Conservation (phyloP, 164 flowering plant genomes). For the Paratinospora sagittata region DNA sequence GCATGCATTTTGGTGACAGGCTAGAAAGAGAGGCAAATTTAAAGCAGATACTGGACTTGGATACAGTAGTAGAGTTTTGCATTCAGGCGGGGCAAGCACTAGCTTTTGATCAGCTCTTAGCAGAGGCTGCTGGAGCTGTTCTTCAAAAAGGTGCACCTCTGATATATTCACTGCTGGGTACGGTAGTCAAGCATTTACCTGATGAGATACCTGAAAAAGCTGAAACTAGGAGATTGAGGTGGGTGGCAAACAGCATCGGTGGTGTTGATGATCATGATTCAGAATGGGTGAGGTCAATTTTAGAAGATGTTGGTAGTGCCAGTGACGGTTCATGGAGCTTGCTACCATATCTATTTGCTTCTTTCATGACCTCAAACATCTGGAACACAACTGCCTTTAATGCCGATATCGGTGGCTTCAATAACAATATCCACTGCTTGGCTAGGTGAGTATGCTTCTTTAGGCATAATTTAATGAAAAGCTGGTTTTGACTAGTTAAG, state of each 20-base stretch:
- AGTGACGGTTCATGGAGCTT: constrained; percentile 85
- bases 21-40: constrained; percentile 66
- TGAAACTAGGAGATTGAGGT: constrained; percentile 70
- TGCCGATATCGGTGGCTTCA: constrained; percentile 86
- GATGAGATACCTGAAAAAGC: constrained; percentile 74
- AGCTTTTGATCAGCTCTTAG: constrained; percentile 69
- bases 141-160: constrained; percentile 84
- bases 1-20: constrained; percentile 73
- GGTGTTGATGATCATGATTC: constrained; percentile 71
- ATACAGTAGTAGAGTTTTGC: constrained; percentile 85
- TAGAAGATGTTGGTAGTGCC: constrained; percentile 82
- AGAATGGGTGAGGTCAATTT: constrained; percentile 73
- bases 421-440: constrained; percentile 85
- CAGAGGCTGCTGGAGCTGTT: constrained; percentile 82
- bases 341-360: constrained; percentile 76
- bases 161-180: constrained; percentile 61
- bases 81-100: constrained; percentile 90
- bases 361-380: constrained; percentile 78
- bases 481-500: background rate
- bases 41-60: constrained; percentile 81
- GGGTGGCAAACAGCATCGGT: constrained; percentile 62
- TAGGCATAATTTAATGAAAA: background rate
- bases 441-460: constrained; percentile 48
- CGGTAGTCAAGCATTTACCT: constrained; percentile 68
- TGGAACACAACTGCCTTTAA: constrained; percentile 84